A percentile compares a stretch with the other conserved stretches of the same genome.
phyloP scores from a whole-genome alignment of 2,329 filamentous ascomycete species.

The Phyllosticta capitalensis region DNA sequence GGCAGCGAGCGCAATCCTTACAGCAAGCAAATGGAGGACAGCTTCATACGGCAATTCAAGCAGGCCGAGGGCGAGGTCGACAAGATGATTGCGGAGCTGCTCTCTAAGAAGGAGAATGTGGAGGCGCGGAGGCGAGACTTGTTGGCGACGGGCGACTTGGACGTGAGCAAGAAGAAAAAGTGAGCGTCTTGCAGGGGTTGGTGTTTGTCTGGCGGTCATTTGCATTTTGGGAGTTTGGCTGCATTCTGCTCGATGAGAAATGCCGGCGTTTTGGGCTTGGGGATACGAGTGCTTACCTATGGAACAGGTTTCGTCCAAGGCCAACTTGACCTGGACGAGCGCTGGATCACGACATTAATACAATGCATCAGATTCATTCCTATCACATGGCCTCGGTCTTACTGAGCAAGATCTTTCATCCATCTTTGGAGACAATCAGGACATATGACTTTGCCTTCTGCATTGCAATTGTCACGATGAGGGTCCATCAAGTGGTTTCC shows the following conservation, averaged over 20 bases:
- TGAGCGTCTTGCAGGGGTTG: neutral
- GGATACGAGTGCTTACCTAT: neutral
- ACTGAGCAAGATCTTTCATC: too few relatives aligned
- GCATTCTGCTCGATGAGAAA: neutral
- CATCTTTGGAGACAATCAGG: too few relatives aligned
- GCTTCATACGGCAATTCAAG: constrained; percentile 6
- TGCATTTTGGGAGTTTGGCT: neutral
- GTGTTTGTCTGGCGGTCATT: neutral
- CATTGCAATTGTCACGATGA: neutral
- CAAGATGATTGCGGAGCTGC: constrained; percentile 11
- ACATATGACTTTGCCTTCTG: too few relatives aligned
- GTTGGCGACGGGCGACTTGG: constrained; percentile 5
- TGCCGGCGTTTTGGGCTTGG: neutral
- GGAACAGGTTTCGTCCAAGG: neutral
- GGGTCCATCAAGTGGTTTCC: neutral
- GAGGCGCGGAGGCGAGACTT: constrained; percentile 5
- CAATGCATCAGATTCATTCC: too few relatives aligned
- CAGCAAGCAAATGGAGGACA: constrained; percentile 11
- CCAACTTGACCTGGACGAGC: neutral
- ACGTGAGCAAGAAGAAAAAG: constrained; percentile 10
- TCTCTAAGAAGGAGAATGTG: constrained; percentile 1
- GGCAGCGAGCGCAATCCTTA: constrained; percentile 8
- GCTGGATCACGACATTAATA: neutral
- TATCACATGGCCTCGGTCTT: too few relatives aligned
- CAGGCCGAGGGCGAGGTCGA: constrained; percentile 9